Conservation (phyloP, 2,329 filamentous ascomycete genomes). For the Magnaporthiopsis rhizophila region DNA sequence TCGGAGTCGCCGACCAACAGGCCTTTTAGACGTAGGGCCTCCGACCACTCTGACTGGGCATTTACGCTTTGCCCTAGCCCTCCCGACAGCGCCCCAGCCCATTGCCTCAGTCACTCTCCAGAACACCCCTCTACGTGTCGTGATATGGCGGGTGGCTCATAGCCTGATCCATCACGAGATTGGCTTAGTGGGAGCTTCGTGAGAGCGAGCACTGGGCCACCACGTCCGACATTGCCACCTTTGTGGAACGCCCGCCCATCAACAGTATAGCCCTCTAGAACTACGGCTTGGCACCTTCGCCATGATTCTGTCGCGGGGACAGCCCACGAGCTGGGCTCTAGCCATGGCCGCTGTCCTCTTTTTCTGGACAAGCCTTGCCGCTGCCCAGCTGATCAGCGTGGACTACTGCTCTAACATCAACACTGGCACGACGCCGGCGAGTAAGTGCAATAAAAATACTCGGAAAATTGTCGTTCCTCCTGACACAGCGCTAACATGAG, state of each 20-base stretch:
- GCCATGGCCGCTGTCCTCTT: neutral
- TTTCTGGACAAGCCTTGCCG: slow-evolving; percentile 15
- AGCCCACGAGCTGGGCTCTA: neutral
- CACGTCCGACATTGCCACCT: neutral
- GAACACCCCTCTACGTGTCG: neutral
- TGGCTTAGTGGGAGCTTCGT: neutral
- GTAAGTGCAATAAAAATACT: slow-evolving; percentile 25
- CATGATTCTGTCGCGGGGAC: neutral
- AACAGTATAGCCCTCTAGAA: neutral
- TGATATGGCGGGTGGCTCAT: neutral
- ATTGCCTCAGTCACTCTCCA: too few species aligned
- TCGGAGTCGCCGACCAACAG: neutral
- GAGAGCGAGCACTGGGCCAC: neutral
- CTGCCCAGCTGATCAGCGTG: slow-evolving; percentile 23
- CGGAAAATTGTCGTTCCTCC: too few species aligned
- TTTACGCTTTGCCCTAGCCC: too few species aligned
- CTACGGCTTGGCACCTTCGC: neutral
- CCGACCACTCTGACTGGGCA: too few species aligned
- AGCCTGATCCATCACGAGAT: neutral
- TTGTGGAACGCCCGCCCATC: neutral
- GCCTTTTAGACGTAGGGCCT: too few species aligned
- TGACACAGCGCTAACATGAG: neutral
- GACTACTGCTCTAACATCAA: slow-evolving; percentile 39
- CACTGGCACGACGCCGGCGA: slow-evolving; percentile 31
- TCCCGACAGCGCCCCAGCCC: neutral